phyloP scores from a whole-genome alignment of 495 filamentous ascomycete species.

The Oidiodendron maius region DNA sequence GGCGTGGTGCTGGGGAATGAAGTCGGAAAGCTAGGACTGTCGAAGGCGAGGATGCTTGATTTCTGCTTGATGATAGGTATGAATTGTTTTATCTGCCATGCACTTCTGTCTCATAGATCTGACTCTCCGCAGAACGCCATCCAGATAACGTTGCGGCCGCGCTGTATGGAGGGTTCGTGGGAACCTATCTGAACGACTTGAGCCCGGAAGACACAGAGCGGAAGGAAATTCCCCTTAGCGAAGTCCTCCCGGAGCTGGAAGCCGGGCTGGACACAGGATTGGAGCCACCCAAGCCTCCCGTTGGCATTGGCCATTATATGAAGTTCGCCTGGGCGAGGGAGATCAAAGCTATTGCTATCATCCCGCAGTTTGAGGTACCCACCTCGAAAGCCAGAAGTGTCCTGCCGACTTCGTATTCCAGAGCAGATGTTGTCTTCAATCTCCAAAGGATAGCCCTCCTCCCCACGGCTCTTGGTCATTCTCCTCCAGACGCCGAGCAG shows the following conservation, averaged over 20 bases:
- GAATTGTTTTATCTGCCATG: conserved; percentile 14
- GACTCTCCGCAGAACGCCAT: conserved; percentile 62
- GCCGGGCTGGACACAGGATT: conserved; percentile 84
- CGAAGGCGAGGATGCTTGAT: conserved; percentile 80
- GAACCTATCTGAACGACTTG: conserved; percentile 88
- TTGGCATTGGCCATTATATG: conserved; percentile 86
- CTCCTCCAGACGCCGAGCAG: conserved; percentile 83
- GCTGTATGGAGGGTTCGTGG: conserved; percentile 93
- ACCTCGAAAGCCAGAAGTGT: conserved; percentile 83
- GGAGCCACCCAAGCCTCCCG: conserved; percentile 77
- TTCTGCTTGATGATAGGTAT: conserved; percentile 89
- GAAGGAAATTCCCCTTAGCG: conserved; percentile 90
- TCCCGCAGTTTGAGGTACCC: conserved; percentile 88
- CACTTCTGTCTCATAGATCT: conserved; percentile 7
- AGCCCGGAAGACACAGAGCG: conserved; percentile 77
- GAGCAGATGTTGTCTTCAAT: conserved; percentile 87
- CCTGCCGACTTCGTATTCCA: conserved; percentile 67
- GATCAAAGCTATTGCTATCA: conserved; percentile 91
- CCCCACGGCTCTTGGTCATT: conserved; percentile 75
- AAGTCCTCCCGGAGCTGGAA: conserved; percentile 80
- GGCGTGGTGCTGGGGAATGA: conserved; percentile 89
- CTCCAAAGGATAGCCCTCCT: conserved; percentile 85
- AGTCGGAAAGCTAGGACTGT: conserved; percentile 72
- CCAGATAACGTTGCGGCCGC: conserved; percentile 96
- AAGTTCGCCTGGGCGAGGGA: conserved; percentile 88